Evolutionary conservation across 441 rosid genomes (phyloP), one percentile per base, ranked within the genome.

Genomic region (Erodium texanum): DNA sequence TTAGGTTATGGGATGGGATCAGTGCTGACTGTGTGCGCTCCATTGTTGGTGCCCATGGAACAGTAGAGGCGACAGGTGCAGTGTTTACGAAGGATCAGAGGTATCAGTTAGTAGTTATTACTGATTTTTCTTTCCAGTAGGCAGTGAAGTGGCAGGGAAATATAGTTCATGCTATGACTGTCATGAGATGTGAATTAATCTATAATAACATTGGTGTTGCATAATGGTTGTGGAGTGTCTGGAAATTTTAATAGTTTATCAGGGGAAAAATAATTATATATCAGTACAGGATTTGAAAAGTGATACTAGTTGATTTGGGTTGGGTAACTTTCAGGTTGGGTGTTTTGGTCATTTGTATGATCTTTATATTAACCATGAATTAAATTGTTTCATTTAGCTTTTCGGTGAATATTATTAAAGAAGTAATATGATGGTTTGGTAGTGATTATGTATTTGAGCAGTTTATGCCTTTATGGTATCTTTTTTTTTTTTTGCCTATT

Each of bases 41-140:
- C 68, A 81, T 89, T 20, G 81, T 70, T 64, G 80, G 81, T 73
- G 96, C 96, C 36, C 96, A 91, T 70, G 92, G 92, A 68, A 82
- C 83, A 11, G 71, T 84, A 4, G 96, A 91, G 80, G 92, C 87
- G 76, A 85, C 86, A 24, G 84, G 96, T 65, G 91, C 87, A 68
- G 68, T 74, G 19, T 92, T 89, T 76, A 86, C 89, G 14, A 87
- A 81, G 82, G 97, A 92, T 81, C 96, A 89, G 76, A 84, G 94
- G 92, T 92, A 77, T 4, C 58, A 16, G 58, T 50, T 16, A 15
- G n/a, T 50, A 50, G 20, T 16, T 50, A 50, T 50, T 2, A 15
- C 58, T 50, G 19, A n/a, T n/a, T 50, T 15, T 50, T 50, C 58
- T 50, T 3, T 7, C n/a, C 50, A 43, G 3, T 43, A 43, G n/a